Evolutionary conservation across 2,329 filamentous ascomycete genomes (phyloP).

Genomic region (Emergomyces orientalis): DNA sequence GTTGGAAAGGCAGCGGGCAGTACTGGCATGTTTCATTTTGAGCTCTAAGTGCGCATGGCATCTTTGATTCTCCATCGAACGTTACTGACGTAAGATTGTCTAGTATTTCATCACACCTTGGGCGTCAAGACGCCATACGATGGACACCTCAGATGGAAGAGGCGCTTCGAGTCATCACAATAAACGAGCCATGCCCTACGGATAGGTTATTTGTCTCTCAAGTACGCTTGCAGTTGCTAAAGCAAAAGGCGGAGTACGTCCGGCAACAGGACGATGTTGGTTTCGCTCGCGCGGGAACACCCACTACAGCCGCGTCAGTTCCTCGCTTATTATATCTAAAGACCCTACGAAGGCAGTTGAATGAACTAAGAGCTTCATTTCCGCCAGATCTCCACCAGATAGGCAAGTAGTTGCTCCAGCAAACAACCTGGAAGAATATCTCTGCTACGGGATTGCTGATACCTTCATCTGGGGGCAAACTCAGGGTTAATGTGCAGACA

Average conservation of each 20-base stretch:
- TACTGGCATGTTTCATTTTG: conserved; percentile 26
- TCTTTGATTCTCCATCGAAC: not conserved
- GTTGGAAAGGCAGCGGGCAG: conserved; percentile 23
- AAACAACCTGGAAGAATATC: not conserved
- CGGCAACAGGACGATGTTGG: conserved; percentile 24
- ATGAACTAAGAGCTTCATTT: not conserved
- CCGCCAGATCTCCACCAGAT: not conserved
- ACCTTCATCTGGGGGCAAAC: conserved; percentile 2
- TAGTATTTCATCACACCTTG: conserved; percentile 30
- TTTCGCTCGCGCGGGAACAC: not conserved
- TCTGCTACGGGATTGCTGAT: not conserved
- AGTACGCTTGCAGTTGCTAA: conserved; percentile 31
- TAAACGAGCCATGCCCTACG: conserved; percentile 19
- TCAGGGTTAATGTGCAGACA: conserved; percentile 15
- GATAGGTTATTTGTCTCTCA: conserved; percentile 29
- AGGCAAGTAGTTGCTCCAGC: not conserved
- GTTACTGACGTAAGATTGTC: conserved; percentile 9
- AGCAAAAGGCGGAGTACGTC: conserved; percentile 24
- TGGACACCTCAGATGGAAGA: conserved; percentile 36
- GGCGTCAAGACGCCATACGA: conserved; percentile 27
- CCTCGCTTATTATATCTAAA: not conserved
- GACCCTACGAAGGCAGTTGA: not conserved
- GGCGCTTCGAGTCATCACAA: conserved; percentile 23
- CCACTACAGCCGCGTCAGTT: not conserved
- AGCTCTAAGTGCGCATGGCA: conserved; percentile 22